These are phyloP conservation scores for Coniosporium tulheliwenetii DNA, from an alignment of 2,329 filamentous ascomycete species.

Conservation along the genomic window DNA sequence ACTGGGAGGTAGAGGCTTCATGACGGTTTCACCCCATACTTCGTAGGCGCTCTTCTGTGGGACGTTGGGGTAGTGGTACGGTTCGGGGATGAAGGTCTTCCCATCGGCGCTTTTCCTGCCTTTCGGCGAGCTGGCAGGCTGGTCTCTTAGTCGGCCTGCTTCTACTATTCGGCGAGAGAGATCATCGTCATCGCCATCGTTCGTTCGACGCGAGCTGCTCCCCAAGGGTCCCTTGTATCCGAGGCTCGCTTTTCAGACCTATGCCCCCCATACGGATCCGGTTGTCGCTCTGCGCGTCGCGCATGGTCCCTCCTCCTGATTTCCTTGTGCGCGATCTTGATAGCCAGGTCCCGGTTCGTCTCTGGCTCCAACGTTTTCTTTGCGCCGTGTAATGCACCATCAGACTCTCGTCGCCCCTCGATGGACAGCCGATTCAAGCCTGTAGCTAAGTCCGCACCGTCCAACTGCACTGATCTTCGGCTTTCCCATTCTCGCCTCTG, in stretches of 20 bases:
- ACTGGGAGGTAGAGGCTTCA: slow-evolving; percentile 1
- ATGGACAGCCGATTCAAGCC: no score
- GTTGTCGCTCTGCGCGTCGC: slow-evolving; percentile 13
- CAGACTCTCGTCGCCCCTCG: no score
- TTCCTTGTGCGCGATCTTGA: slow-evolving; percentile 60
- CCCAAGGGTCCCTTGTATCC: no score
- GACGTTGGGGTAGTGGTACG: slow-evolving; percentile 29
- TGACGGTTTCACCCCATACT: slow-evolving; percentile 13
- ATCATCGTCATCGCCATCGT: slow-evolving; percentile 7
- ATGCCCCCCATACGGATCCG: no score
- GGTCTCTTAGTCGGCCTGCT: not conserved
- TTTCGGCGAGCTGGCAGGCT: not conserved
- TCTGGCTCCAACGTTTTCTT: slow-evolving; percentile 25
- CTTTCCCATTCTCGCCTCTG: slow-evolving; percentile 7
- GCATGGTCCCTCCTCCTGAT: slow-evolving; percentile 50
- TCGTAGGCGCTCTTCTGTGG: slow-evolving; percentile 21
- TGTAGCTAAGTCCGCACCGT: not conserved
- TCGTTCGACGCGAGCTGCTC: no score
- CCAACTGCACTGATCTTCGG: slow-evolving; percentile 2
- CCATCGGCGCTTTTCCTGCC: slow-evolving; percentile 1
- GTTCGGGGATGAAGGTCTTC: slow-evolving; percentile 6
- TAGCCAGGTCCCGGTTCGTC: slow-evolving; percentile 59
- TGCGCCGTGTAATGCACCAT: not conserved
- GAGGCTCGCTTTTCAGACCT: no score
- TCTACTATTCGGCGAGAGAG: not conserved